Evolutionary conservation across 1,284 basidiomycete genomes (phyloP).

Genomic region (Austropuccinia psidii): DNA sequence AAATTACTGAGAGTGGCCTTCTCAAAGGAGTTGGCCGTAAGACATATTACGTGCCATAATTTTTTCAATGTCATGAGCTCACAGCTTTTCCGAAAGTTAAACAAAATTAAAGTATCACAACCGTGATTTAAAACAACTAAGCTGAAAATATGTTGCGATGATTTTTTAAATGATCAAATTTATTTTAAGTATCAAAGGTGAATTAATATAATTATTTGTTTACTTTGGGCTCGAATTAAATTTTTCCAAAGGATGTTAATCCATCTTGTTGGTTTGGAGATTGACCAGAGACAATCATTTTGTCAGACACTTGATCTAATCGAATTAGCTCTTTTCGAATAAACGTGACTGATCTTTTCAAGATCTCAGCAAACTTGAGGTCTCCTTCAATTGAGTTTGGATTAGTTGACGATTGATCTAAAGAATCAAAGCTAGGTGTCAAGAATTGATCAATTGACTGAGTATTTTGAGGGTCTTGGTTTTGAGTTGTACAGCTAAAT

Average conservation of each 20-base stretch:
- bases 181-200: too few relatives aligned
- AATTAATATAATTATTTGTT: too few relatives aligned
- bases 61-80: too few relatives aligned
- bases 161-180: too few relatives aligned
- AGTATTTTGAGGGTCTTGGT: conserved; percentile 40
- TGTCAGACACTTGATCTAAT: conserved; percentile 64
- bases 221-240: neutral
- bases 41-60: too few relatives aligned
- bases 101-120: too few relatives aligned
- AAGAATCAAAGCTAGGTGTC: conserved; percentile 38
- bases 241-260: conserved; percentile 12
- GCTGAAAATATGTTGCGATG: too few relatives aligned
- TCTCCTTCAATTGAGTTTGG: conserved; percentile 52
- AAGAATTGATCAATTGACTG: conserved; percentile 39
- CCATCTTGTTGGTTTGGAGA: neutral
- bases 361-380: conserved; percentile 64
- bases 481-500: conserved; percentile 40
- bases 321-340: conserved; percentile 67
- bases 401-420: conserved; percentile 35
- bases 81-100: too few relatives aligned
- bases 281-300: conserved; percentile 55
- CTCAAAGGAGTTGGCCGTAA: too few relatives aligned
- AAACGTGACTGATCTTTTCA: conserved; percentile 68
- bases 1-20: too few relatives aligned
- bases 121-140: too few relatives aligned